Conservation (phyloP, 2,329 filamentous ascomycete genomes). For the Fusarium hostae region DNA sequence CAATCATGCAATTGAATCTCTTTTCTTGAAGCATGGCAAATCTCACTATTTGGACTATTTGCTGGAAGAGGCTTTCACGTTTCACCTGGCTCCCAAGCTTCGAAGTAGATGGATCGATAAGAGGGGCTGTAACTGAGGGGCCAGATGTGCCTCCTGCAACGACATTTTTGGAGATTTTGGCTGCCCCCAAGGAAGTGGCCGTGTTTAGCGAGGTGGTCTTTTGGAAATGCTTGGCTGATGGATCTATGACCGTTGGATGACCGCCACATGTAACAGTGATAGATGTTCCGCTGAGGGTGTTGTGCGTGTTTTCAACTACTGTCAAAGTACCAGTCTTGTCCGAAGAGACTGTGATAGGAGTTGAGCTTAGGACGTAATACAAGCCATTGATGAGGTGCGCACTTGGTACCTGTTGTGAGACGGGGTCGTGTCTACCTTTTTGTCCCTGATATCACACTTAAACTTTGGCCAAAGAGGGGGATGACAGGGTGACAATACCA, state of each 20-base stretch:
- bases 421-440: too few species aligned
- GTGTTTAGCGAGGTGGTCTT: fast-evolving
- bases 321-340: background rate
- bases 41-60: background rate
- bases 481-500: too few species aligned
- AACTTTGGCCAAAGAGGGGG: too few species aligned
- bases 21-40: background rate
- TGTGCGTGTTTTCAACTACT: background rate
- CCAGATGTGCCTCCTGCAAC: background rate
- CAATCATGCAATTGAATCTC: background rate
- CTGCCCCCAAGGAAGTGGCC: background rate
- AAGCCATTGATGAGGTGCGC: background rate
- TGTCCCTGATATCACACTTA: too few species aligned
- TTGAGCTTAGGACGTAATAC: background rate
- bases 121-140: background rate
- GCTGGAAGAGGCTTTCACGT: background rate
- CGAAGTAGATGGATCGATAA: background rate
- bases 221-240: background rate
- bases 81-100: background rate
- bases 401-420: too few species aligned
- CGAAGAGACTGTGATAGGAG: fast-evolving
- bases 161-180: background rate
- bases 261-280: background rate
- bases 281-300: background rate
- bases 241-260: background rate